Evolutionary conservation across 768 basidiomycete genomes (phyloP).

Genomic region (Rhodotorula diobovata): DNA sequence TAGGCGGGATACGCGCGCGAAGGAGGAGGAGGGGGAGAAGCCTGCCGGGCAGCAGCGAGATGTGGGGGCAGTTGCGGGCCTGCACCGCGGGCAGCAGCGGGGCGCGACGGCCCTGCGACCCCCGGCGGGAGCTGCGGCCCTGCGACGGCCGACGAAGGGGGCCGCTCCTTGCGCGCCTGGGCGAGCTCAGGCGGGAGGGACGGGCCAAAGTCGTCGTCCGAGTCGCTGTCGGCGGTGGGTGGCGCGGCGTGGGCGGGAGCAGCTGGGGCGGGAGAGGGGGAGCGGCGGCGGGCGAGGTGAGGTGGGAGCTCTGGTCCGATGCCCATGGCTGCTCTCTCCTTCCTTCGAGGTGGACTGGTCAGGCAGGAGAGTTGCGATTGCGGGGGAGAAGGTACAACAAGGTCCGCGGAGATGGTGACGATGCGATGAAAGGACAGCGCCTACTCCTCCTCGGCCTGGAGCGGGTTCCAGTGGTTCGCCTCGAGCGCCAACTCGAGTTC

Average conservation of each 20-base stretch:
- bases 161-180: conserved; percentile 34
- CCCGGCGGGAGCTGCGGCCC: neutral
- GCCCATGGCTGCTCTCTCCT: conserved; percentile 32
- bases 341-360: no score
- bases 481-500: conserved; percentile 31
- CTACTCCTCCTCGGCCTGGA: neutral
- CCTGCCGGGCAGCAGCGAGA: conserved; percentile 45
- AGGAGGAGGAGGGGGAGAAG: no score
- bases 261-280: neutral
- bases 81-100: neutral
- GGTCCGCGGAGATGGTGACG: no score
- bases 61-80: neutral
- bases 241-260: neutral
- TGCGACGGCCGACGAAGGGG: neutral
- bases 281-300: conserved; percentile 47
- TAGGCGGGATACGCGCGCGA: neutral
- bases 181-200: conserved; percentile 42
- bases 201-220: conserved; percentile 52
- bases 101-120: conserved; percentile 33
- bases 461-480: conserved; percentile 9
- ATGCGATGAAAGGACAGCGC: neutral
- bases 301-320: conserved; percentile 61
- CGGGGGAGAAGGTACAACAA: neutral
- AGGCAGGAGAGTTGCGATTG: no score
- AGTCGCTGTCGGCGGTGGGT: conserved; percentile 3